These are phyloP conservation scores for Ustilago xerochloae DNA, from an alignment of 1,284 basidiomycete species.

Conservation along the genomic window DNA sequence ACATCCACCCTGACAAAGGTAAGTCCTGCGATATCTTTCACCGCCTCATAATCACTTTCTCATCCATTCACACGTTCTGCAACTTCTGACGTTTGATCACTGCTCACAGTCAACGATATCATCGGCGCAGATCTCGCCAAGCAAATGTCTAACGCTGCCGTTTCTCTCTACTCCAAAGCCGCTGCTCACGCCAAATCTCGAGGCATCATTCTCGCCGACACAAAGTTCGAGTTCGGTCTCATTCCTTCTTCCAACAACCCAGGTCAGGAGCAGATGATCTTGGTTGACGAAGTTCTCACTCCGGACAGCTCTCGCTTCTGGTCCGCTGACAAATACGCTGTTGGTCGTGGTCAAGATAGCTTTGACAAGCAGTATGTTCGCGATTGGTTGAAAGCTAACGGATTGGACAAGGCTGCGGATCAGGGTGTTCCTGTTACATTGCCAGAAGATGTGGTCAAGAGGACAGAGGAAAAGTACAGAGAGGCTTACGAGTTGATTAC, in stretches of 20 bases:
- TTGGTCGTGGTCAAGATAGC: constrained; percentile 83
- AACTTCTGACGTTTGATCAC: background rate
- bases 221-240: constrained; percentile 89
- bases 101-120: constrained; percentile 28
- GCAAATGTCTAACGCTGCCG: constrained; percentile 74
- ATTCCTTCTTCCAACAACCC: constrained; percentile 22
- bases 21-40: constrained; percentile 1
- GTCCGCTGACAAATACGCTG: constrained; percentile 80
- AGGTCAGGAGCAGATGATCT: constrained; percentile 74
- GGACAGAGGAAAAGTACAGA: constrained; percentile 62
- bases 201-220: constrained; percentile 94
- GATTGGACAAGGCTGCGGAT: constrained; percentile 58
- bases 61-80: constrained; percentile 1
- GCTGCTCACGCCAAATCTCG: constrained; percentile 80
- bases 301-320: constrained; percentile 98
- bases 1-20: constrained; percentile 93
- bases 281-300: constrained; percentile 95
- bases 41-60: background rate
- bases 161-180: constrained; percentile 81
- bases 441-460: constrained; percentile 60
- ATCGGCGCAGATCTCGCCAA: constrained; percentile 73
- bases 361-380: constrained; percentile 98
- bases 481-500: constrained; percentile 65
- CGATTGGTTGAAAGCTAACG: constrained; percentile 75
- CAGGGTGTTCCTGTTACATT: constrained; percentile 57